A percentile compares a stretch with the other conserved stretches of the same genome.
Conservation (phyloP, 495 filamentous ascomycete species). For the Talaromyces ruber region DNA sequence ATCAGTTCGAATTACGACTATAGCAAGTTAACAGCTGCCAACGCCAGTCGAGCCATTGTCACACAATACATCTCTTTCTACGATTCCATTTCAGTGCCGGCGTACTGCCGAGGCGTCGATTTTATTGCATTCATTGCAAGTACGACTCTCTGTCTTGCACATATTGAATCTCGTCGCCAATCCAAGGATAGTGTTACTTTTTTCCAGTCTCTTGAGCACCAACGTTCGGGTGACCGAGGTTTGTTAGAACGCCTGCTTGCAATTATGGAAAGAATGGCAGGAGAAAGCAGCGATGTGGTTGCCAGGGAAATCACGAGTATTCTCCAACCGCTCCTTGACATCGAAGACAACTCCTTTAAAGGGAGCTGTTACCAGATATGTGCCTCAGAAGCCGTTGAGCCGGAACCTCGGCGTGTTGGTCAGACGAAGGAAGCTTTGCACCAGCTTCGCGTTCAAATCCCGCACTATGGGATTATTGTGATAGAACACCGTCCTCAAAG, state of each 20-base stretch:
- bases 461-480: constrained; percentile 23
- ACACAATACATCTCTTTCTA: constrained; percentile 23
- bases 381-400: not conserved
- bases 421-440: constrained; percentile 6
- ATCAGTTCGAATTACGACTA: constrained; percentile 11
- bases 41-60: constrained; percentile 35
- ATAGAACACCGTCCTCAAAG: constrained; percentile 7
- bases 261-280: constrained; percentile 21
- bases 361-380: not conserved
- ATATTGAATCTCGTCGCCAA: constrained; percentile 12
- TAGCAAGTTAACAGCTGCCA: constrained; percentile 27
- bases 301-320: constrained; percentile 21
- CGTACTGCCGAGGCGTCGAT: constrained; percentile 32
- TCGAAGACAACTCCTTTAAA: constrained; percentile 21
- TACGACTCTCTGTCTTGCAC: constrained; percentile 13
- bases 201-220: constrained; percentile 21
- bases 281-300: constrained; percentile 21
- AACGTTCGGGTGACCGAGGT: constrained; percentile 32
- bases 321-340: constrained; percentile 20
- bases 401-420: constrained; percentile 4
- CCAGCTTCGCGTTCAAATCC: constrained; percentile 19
- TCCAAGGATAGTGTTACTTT: constrained; percentile 2
- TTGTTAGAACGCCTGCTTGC: constrained; percentile 34
- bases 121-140: constrained; percentile 36
- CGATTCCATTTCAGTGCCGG: constrained; percentile 7